phyloP scores from a whole-genome alignment of 179 eudicot species.

The Patellifolia procumbens region DNA sequence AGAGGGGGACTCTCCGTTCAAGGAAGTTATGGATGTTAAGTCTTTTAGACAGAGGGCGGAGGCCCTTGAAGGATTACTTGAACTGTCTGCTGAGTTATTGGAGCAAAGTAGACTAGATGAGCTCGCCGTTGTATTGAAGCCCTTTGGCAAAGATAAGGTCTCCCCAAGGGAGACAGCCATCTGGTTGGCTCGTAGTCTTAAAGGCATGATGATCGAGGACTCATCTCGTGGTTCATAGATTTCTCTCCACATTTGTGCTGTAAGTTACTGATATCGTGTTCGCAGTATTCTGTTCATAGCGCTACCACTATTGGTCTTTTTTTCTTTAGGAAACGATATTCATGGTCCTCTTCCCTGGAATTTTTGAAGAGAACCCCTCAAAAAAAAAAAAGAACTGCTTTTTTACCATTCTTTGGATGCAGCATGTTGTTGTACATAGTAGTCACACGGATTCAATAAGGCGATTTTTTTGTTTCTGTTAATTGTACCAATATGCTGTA shows the following conservation, averaged over 20 bases:
- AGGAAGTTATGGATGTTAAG: conserved; percentile 80
- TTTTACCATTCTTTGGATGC: conserved; percentile 43
- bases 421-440: conserved; percentile 48
- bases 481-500: conserved; percentile 35
- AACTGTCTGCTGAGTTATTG: conserved; percentile 89
- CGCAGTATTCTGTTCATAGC: conserved; percentile 21
- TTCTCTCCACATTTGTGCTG: conserved; percentile 13
- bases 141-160: conserved; percentile 90
- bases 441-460: conserved; percentile 27
- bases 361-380: conserved; percentile 20
- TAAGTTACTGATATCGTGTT: conserved; percentile 24
- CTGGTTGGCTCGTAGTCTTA: conserved; percentile 89
- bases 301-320: conserved; percentile 12
- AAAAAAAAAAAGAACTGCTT: neutral
- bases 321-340: neutral
- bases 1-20: conserved; percentile 50
- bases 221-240: conserved; percentile 47
- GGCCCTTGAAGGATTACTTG: conserved; percentile 93
- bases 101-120: conserved; percentile 84
- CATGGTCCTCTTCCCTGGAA: conserved; percentile 17
- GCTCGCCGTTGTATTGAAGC: conserved; percentile 82
- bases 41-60: conserved; percentile 94
- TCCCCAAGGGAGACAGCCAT: conserved; percentile 98
- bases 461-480: conserved; percentile 23
- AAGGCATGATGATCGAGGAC: conserved; percentile 89